Conservation (phyloP, 805 yeast genomes). For the Wickerhamomyces canadensis region DNA sequence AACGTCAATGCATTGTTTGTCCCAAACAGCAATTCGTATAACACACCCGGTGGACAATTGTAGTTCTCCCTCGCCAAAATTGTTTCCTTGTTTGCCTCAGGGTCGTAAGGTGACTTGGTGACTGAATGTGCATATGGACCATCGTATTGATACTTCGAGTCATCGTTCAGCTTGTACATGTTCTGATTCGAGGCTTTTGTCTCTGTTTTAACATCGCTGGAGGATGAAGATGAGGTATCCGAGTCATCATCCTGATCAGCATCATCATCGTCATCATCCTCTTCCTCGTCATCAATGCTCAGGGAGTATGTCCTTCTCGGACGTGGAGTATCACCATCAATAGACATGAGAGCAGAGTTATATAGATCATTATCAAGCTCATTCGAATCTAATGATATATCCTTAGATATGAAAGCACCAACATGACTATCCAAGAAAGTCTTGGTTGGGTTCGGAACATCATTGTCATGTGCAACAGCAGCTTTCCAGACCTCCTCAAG, state of each 20-base stretch:
- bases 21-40: constrained; percentile 70
- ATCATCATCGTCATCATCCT: constrained; percentile 27
- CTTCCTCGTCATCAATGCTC: constrained; percentile 15
- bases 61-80: constrained; percentile 47
- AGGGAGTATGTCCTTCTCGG: constrained; percentile 14
- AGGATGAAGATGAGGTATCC: constrained; percentile 10
- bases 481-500: constrained; percentile 29
- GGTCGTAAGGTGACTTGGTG: constrained; percentile 44
- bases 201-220: constrained; percentile 6
- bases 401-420: constrained; percentile 14
- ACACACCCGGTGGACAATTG: constrained; percentile 72
- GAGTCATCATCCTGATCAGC: constrained; percentile 21
- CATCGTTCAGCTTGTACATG: constrained; percentile 32
- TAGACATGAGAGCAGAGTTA: constrained; percentile 37
- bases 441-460: not conserved
- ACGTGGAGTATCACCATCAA: constrained; percentile 33
- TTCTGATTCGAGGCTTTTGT: constrained; percentile 13
- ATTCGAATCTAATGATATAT: constrained; percentile 10
- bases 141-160: constrained; percentile 37
- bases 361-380: constrained; percentile 17
- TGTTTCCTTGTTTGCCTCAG: constrained; percentile 43
- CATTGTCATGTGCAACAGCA: constrained; percentile 8
- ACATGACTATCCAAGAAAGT: constrained; percentile 6
- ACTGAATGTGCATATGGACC: constrained; percentile 66
- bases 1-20: constrained; percentile 38